Evolutionary conservation across 1,139 yeast species (phyloP).

Genomic region (Lodderomyces parapsilosis): DNA sequence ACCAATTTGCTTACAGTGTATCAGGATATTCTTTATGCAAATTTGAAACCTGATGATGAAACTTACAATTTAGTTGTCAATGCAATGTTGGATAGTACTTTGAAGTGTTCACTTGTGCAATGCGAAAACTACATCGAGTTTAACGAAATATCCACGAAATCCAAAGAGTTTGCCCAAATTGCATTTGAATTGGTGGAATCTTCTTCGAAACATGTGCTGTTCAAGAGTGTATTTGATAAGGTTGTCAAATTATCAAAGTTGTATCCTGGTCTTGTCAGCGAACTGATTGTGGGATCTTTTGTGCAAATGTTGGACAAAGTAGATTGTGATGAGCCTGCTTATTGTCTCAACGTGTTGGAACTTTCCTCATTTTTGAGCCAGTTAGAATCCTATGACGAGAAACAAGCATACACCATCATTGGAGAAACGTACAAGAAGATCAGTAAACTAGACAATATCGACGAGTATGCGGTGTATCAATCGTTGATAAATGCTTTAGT

Average conservation of each 20-base stretch:
- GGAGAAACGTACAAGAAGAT: constrained; percentile 26
- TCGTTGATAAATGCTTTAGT: constrained; percentile 52
- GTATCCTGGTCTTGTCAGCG: constrained; percentile 29
- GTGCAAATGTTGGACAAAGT: neutral
- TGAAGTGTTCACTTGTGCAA: constrained; percentile 19
- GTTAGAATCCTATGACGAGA: constrained; percentile 17
- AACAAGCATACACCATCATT: constrained; percentile 28
- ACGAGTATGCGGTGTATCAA: constrained; percentile 51
- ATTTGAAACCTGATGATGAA: constrained; percentile 51
- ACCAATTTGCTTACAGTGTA: constrained; percentile 64
- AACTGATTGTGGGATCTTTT: constrained; percentile 18
- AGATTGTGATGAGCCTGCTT: neutral
- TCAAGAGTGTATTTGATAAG: constrained; percentile 24
- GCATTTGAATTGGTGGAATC: constrained; percentile 58
- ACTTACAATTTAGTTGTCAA: constrained; percentile 55
- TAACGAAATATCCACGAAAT: constrained; percentile 34
- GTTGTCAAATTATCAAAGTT: constrained; percentile 24
- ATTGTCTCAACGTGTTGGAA: neutral
- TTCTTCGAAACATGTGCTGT: constrained; percentile 36
- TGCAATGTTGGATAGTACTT: constrained; percentile 51
- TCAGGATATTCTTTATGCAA: constrained; percentile 53
- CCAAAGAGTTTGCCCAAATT: constrained; percentile 64
- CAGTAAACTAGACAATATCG: constrained; percentile 15
- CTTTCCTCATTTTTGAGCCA: constrained; percentile 4
- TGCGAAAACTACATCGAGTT: constrained; percentile 19